Conservation (phyloP, 2,329 filamentous ascomycete species). For the Scolecobasidium constrictum region DNA sequence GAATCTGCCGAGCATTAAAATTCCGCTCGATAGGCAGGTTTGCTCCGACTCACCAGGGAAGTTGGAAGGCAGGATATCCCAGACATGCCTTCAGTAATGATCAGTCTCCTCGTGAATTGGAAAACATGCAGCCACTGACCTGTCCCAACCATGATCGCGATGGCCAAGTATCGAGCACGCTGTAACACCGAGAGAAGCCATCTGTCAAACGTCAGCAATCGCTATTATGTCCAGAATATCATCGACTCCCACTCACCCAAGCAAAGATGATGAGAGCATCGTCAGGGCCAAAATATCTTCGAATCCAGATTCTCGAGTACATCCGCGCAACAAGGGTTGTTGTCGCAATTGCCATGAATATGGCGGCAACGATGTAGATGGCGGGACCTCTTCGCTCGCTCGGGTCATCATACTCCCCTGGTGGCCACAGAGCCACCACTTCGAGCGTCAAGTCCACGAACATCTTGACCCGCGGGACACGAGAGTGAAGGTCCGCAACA, state of each 20-base stretch:
- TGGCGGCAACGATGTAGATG: neutral
- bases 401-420: slow-evolving; percentile 22
- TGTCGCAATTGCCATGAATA: slow-evolving; percentile 6
- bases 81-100: slow-evolving; percentile 9
- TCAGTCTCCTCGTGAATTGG: neutral
- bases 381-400: slow-evolving; percentile 11
- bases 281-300: slow-evolving; percentile 10
- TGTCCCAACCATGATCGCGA: slow-evolving; percentile 9
- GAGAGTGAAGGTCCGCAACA: neutral
- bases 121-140: neutral
- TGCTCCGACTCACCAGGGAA: neutral
- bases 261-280: slow-evolving; percentile 10
- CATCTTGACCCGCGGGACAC: neutral
- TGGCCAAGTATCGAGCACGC: slow-evolving; percentile 7
- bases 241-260: slow-evolving; percentile 1
- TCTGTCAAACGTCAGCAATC: neutral
- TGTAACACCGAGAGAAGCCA: slow-evolving; percentile 4
- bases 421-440: slow-evolving; percentile 26
- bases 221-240: neutral
- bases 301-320: slow-evolving; percentile 8
- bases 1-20: neutral
- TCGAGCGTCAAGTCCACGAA: neutral
- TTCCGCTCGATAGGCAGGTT: neutral
- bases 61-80: slow-evolving; percentile 7
- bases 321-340: slow-evolving; percentile 5